Evolutionary conservation across 1,284 basidiomycete genomes (phyloP).

Genomic region (Schizopora paradoxa): DNA sequence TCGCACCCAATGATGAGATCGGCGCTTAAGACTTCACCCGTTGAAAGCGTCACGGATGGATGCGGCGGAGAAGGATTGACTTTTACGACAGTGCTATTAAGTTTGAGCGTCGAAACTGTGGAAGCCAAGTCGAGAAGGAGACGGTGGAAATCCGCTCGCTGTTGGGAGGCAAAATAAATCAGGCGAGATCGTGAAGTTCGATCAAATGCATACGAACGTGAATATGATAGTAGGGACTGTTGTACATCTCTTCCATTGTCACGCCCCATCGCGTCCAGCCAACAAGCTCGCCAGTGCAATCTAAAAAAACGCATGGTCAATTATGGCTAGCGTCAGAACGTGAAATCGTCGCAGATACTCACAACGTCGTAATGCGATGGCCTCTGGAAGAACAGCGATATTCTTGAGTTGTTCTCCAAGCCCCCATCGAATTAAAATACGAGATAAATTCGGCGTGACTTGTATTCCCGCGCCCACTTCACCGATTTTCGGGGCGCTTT

Average conservation of each 20-base stretch:
- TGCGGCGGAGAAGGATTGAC: conserved; percentile 36
- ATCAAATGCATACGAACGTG: conserved; percentile 59
- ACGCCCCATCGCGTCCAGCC: conserved; percentile 38
- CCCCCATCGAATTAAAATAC: conserved; percentile 40
- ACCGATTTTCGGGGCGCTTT: conserved; percentile 37
- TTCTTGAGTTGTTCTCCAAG: conserved; percentile 31
- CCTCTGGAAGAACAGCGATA: conserved; percentile 36
- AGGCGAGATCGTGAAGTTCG: conserved; percentile 46
- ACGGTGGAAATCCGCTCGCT: conserved; percentile 33
- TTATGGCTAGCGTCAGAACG: too few relatives aligned
- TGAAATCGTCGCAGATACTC: conserved; percentile 5
- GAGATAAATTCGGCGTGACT: conserved; percentile 41
- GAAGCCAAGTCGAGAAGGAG: conserved; percentile 25
- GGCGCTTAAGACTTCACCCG: conserved; percentile 35
- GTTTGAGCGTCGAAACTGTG: conserved; percentile 22
- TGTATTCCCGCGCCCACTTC: conserved; percentile 50
- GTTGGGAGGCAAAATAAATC: conserved; percentile 34
- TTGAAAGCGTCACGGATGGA: conserved; percentile 32
- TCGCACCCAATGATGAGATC: conserved; percentile 54
- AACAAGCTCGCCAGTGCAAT: conserved; percentile 37
- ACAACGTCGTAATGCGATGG: conserved; percentile 38
- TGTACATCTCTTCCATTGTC: conserved; percentile 33
- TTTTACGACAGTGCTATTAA: conserved; percentile 26
- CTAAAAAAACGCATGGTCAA: conserved; percentile 11
- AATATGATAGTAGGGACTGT: conserved; percentile 43